A percentile compares a stretch with the other conserved stretches of the same genome.
These are phyloP conservation scores for Mortierella polycephala DNA, from an alignment of 371 early-diverging fungal genomes.

Conservation along the genomic window DNA sequence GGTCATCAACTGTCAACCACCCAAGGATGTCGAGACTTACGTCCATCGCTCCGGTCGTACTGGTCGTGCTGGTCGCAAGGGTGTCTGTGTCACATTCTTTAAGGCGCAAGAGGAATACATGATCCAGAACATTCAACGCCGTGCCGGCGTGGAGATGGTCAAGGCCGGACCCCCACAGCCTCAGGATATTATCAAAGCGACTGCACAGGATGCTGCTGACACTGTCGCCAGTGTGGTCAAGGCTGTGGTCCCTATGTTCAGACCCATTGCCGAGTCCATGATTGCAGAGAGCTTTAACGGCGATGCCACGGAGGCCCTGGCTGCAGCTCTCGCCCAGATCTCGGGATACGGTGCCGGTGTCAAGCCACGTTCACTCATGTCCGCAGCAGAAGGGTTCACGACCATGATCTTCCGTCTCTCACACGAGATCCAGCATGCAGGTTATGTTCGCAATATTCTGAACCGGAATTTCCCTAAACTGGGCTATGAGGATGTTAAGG, in stretches of 20 bases:
- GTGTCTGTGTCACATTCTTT: conserved; percentile 93
- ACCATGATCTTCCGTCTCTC: conserved; percentile 77
- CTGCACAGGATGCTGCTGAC: conserved; percentile 79
- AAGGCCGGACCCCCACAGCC: conserved; percentile 88
- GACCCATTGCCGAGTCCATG: conserved; percentile 74
- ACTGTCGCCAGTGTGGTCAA: conserved; percentile 75
- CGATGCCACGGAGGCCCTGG: conserved; percentile 77
- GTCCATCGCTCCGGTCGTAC: conserved; percentile 98
- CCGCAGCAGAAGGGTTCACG: conserved; percentile 80
- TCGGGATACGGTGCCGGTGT: conserved; percentile 87
- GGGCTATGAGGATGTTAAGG: conserved; percentile 70
- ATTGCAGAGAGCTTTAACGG: conserved; percentile 64
- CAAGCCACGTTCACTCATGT: conserved; percentile 80
- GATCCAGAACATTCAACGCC: conserved; percentile 76
- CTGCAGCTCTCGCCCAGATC: conserved; percentile 86
- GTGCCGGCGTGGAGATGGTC: conserved; percentile 85
- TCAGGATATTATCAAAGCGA: conserved; percentile 84
- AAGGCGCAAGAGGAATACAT: conserved; percentile 86
- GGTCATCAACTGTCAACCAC: conserved; percentile 97
- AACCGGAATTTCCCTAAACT: conserved; percentile 77
- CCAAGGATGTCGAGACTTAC: conserved; percentile 93
- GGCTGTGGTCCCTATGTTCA: conserved; percentile 82
- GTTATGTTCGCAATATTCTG: conserved; percentile 83
- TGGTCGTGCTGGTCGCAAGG: conserved; percentile 94
- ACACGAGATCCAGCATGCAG: conserved; percentile 76